phyloP scores from a whole-genome alignment of 2,329 filamentous ascomycete species.

The Ophiosphaerella herpotricha region DNA sequence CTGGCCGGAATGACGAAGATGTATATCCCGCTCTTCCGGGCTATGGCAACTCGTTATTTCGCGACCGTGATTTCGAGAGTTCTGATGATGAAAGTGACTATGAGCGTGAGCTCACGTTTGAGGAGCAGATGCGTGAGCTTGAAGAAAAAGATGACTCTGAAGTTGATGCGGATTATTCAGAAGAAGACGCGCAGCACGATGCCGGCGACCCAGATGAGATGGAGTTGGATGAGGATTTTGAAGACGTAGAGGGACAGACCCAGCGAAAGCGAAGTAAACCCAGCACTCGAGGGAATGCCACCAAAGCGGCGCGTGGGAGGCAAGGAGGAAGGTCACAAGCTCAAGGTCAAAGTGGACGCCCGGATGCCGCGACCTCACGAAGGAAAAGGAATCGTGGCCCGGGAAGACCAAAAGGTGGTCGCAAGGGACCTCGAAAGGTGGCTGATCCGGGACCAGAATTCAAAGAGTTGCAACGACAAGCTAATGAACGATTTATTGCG shows the following conservation, averaged over 20 bases:
- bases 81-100: slow-evolving; percentile 36
- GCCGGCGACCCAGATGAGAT: slow-evolving; percentile 40
- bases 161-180: slow-evolving; percentile 43
- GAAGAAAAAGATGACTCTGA: slow-evolving; percentile 37
- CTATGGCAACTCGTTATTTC: slow-evolving; percentile 25
- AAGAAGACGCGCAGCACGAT: slow-evolving; percentile 38
- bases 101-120: slow-evolving; percentile 35
- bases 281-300: background rate
- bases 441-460: slow-evolving; percentile 74
- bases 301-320: slow-evolving; percentile 22
- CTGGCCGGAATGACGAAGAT: slow-evolving; percentile 40
- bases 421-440: slow-evolving; percentile 56
- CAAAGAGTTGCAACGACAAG: slow-evolving; percentile 67
- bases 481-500: slow-evolving; percentile 69
- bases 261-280: slow-evolving; percentile 21
- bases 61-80: slow-evolving; percentile 26
- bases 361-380: slow-evolving; percentile 20
- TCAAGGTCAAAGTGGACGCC: slow-evolving; percentile 29
- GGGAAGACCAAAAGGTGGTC: slow-evolving; percentile 34
- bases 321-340: slow-evolving; percentile 28
- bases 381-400: slow-evolving; percentile 22
- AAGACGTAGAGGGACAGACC: slow-evolving; percentile 29
- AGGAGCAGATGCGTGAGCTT: slow-evolving; percentile 32
- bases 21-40: slow-evolving; percentile 29
- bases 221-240: slow-evolving; percentile 33